Evolutionary conservation across 2,329 filamentous ascomycete genomes (phyloP).

Genomic region (Fusarium agapanthi): DNA sequence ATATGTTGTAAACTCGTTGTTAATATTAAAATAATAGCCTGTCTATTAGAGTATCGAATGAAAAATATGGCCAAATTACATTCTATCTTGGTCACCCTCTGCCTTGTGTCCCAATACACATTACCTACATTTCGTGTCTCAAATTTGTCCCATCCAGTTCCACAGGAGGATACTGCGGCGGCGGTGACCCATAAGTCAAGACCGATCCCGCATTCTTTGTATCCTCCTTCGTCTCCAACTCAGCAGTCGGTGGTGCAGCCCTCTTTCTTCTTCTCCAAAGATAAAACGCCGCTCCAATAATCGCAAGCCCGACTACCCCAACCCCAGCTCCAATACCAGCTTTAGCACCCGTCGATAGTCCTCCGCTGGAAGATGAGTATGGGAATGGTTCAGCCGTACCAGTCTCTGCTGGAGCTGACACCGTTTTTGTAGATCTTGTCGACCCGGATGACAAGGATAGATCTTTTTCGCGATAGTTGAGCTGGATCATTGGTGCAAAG

Average conservation of each 20-base stretch:
- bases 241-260: fast-evolving
- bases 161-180: background rate
- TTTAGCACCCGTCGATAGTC: background rate
- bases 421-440: background rate
- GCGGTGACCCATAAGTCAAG: background rate
- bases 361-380: background rate
- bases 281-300: background rate
- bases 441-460: background rate
- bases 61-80: fast-evolving
- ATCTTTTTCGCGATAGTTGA: background rate
- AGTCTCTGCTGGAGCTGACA: background rate
- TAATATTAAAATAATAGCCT: background rate
- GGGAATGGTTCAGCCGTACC: background rate
- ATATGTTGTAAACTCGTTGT: fast-evolving
- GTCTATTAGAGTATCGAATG: too few relatives aligned
- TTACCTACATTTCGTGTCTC: background rate
- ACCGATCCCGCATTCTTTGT: background rate
- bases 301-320: background rate
- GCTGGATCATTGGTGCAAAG: constrained; percentile 3
- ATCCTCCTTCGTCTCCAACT: background rate
- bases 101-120: fast-evolving
- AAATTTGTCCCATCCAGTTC: background rate
- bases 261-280: background rate
- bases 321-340: background rate
- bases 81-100: fast-evolving